A percentile compares a stretch with the other conserved stretches of the same genome.
Evolutionary conservation across 2,329 filamentous ascomycete genomes (phyloP).

Genomic region (Thelonectria rubi): DNA sequence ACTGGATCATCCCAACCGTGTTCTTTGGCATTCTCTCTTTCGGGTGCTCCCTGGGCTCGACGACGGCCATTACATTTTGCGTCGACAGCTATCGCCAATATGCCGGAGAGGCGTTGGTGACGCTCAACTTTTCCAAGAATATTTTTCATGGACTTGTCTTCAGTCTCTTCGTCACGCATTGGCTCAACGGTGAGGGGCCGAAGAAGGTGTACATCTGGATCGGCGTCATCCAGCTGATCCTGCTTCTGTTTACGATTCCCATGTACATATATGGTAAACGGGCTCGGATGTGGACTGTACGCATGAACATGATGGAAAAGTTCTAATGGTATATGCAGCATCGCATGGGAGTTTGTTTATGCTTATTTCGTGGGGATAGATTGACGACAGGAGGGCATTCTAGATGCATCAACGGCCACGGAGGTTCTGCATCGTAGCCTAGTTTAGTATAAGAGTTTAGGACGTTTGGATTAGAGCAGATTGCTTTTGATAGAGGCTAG

Average conservation of each 20-base stretch:
- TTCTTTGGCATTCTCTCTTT: constrained; percentile 95
- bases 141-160: constrained; percentile 91
- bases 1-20: constrained; percentile 90
- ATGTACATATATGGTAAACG: constrained; percentile 96
- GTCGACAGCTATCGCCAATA: constrained; percentile 95
- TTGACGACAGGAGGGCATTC: neutral
- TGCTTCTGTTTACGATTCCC: constrained; percentile 79
- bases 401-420: constrained; percentile 7
- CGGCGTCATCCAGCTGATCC: constrained; percentile 83
- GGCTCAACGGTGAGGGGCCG: constrained; percentile 79
- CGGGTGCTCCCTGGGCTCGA: constrained; percentile 88
- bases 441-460: neutral
- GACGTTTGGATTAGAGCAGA: neutral
- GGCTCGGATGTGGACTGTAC: constrained; percentile 91
- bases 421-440: neutral
- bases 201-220: constrained; percentile 83
- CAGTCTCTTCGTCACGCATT: constrained; percentile 84
- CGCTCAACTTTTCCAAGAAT: constrained; percentile 94
- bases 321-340: constrained; percentile 48
- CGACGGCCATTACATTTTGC: constrained; percentile 91
- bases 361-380: neutral
- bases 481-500: neutral
- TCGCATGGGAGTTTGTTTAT: constrained; percentile 5
- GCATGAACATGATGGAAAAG: constrained; percentile 86
- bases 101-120: constrained; percentile 92